Base-by-base conservation (phyloP, 768 basidiomycete species). In the Nidularia pulvinata region DNA sequence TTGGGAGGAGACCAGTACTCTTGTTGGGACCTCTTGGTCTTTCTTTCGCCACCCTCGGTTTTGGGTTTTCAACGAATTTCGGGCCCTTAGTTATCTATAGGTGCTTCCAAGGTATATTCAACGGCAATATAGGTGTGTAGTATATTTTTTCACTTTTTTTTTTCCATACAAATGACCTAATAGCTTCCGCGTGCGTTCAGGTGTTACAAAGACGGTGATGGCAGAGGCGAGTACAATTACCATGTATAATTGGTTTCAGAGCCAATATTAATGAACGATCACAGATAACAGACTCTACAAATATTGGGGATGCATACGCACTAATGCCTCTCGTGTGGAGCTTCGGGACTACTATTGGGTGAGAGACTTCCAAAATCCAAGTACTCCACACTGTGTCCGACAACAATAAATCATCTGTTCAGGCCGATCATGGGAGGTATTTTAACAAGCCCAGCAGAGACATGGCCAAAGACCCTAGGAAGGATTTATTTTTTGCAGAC, bases 371-470 rank as follows among this genome's bases (percentile, higher is more conserved):
- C 19, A 19, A 19, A 19, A 19, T 19, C 45, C 9, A 46, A 16
- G 19, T 19, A 19, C 19, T 19, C 19, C 19, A 19, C 19, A 19
- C 32, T 19, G 34, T 34, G 11, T 14, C 10, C 5, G 54, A 13
- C 45, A 25, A 9, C 22, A 19, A 19, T 19, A 19, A 11, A 46
- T 46, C 22, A 13, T 19, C 9, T 46, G 45, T 10, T 22, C 39
- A 89, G 88, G 1, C 88, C 89, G 13, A 71, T 82, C 30, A 68
- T 89, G 3, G 89, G 89, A 34, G 89, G 89, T 22, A 55, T 78
- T 7, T 65, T 91, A 4, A 80, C 87, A 5, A 77, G 79, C 39
- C 84, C 89, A 1, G 80, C 76, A 10, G 76, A 78, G 37, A 78
- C 76, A 34, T 90, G 87, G 71, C 88, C 88, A 5, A 57, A 69